phyloP scores from a whole-genome alignment of 2,329 filamentous ascomycete genomes.

The Orbilia ellipsospora region DNA sequence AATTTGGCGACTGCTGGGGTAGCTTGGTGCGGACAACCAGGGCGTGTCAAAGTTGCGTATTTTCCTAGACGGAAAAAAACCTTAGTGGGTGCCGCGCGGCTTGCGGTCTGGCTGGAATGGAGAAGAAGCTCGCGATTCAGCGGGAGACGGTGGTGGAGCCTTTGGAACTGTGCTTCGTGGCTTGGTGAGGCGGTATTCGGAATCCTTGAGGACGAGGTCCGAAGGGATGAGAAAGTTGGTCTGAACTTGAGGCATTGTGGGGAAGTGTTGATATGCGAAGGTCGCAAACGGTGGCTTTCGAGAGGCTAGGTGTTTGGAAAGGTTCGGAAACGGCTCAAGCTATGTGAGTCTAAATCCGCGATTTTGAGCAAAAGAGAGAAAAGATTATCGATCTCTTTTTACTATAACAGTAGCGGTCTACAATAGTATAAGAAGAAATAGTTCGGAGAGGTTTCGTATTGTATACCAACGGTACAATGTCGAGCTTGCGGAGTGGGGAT shows the following conservation, averaged over 20 bases:
- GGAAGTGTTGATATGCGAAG: conserved; percentile 8
- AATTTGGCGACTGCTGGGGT: not conserved
- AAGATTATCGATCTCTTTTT: too few relatives aligned
- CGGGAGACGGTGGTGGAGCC: conserved; percentile 52
- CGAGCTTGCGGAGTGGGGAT: not conserved
- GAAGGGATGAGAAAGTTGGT: conserved; percentile 55
- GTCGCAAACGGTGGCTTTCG: conserved; percentile 21
- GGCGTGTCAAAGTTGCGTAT: not conserved
- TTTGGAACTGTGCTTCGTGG: conserved; percentile 48
- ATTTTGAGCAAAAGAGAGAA: too few relatives aligned
- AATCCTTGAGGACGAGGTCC: conserved; percentile 55
- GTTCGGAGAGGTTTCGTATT: not conserved
- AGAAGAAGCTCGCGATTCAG: conserved; percentile 54
- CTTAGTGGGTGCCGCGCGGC: conserved; percentile 41
- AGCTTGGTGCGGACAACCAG: not conserved
- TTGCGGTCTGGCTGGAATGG: conserved; percentile 54
- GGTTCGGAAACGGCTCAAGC: not conserved
- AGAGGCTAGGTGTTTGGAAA: not conserved
- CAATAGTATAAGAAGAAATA: not conserved
- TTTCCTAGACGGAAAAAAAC: not conserved
- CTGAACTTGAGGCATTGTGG: conserved; percentile 55
- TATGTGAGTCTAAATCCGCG: too few relatives aligned
- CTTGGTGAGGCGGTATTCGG: conserved; percentile 52
- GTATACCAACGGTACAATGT: not conserved
- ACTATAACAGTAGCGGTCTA: not conserved